Evolutionary conservation across 148 eudicot genomes (phyloP).

Genomic region (Polygonum maritimum): DNA sequence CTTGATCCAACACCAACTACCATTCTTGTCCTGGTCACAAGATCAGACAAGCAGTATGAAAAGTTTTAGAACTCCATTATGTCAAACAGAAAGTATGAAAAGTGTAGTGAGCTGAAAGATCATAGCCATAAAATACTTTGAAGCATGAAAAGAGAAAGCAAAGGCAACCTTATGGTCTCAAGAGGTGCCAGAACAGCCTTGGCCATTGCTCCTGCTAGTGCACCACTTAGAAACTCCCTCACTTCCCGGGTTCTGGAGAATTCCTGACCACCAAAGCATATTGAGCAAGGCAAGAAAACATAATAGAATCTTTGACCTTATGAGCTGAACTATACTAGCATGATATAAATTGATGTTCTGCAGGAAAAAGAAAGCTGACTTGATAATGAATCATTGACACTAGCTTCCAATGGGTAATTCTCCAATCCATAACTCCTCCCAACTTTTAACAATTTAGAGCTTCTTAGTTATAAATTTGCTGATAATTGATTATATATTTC

Average conservation of each 20-base stretch:
- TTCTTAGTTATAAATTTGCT: not conserved
- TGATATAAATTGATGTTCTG: not conserved
- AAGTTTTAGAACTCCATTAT: not conserved
- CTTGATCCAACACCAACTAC: slow-evolving; percentile 90
- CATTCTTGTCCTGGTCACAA: slow-evolving; percentile 75
- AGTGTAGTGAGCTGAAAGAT: too few species aligned
- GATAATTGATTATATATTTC: not conserved
- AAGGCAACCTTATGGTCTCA: slow-evolving; percentile 80
- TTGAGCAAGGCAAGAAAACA: not conserved
- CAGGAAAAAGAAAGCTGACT: not conserved
- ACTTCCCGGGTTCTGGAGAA: slow-evolving; percentile 55
- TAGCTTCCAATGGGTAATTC: not conserved
- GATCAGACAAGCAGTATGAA: not conserved
- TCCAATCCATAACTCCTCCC: not conserved
- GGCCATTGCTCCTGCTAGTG: slow-evolving; percentile 96
- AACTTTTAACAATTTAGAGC: not conserved
- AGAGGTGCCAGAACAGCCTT: slow-evolving; percentile 97
- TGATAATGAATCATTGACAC: not conserved
- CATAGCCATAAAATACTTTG: too few species aligned
- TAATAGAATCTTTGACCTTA: not conserved
- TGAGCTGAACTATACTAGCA: not conserved
- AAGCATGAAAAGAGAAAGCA: not conserved
- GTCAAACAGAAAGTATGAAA: not conserved
- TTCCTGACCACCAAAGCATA: slow-evolving; percentile 31
- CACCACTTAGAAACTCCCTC: slow-evolving; percentile 92